Percentiles rank a stretch among this genome's conserved stretches.
phyloP scores from a whole-genome alignment of 495 filamentous ascomycete species.

The Beverwykella pulmonaria region DNA sequence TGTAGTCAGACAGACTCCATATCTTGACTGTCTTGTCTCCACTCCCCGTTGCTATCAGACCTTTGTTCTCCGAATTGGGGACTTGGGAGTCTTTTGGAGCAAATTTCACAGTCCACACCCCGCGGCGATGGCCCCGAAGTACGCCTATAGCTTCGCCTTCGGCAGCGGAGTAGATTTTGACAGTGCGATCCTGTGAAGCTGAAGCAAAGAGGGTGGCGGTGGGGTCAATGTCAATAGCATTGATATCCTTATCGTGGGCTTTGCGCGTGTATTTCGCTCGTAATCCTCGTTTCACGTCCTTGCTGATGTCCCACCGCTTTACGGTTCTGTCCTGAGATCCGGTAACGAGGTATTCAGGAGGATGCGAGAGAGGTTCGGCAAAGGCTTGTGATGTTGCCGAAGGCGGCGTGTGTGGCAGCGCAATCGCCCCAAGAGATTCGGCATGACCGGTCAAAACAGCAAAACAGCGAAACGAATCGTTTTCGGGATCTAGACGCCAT shows the following conservation, averaged over 20 bases:
- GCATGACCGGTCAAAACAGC: slow-evolving; percentile 86
- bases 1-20: slow-evolving; percentile 92
- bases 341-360: slow-evolving; percentile 81
- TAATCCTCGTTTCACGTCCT: slow-evolving; percentile 46
- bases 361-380: slow-evolving; percentile 69
- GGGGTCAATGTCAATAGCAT: slow-evolving; percentile 80
- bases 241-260: slow-evolving; percentile 99
- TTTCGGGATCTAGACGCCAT: slow-evolving; percentile 82
- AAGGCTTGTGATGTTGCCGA: slow-evolving; percentile 64
- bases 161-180: slow-evolving; percentile 92
- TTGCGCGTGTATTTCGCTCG: slow-evolving; percentile 73
- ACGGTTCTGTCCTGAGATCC: slow-evolving; percentile 94
- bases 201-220: slow-evolving; percentile 76
- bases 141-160: slow-evolving; percentile 87
- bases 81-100: slow-evolving; percentile 73
- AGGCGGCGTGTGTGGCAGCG: slow-evolving; percentile 70
- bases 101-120: slow-evolving; percentile 94
- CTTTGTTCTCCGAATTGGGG: slow-evolving; percentile 65
- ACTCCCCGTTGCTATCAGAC: slow-evolving; percentile 81
- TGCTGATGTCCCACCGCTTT: slow-evolving; percentile 79
- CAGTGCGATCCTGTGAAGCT: slow-evolving; percentile 91
- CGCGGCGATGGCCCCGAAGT: slow-evolving; percentile 86
- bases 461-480: slow-evolving; percentile 73
- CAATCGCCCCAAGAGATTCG: slow-evolving; percentile 91
- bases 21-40: slow-evolving; percentile 96